phyloP scores from a whole-genome alignment of 2,329 filamentous ascomycete genomes.

The Sporothrix sp. region DNA sequence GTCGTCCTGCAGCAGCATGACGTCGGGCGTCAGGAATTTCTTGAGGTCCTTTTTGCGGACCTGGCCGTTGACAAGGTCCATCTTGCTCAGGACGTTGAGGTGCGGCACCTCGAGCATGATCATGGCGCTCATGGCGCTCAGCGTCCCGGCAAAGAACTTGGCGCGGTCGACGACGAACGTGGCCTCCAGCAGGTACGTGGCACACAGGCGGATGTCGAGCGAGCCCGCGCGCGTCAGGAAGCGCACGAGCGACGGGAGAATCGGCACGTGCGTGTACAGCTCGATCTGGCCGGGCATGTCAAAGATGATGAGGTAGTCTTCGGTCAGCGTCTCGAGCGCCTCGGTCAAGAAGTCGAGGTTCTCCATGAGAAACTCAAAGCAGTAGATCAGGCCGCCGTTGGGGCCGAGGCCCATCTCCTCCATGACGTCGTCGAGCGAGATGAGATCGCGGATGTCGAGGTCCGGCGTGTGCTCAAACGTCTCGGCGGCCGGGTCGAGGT shows the following conservation, averaged over 20 bases:
- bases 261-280: slow-evolving; percentile 92
- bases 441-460: slow-evolving; percentile 90
- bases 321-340: slow-evolving; percentile 72
- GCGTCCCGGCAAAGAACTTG: slow-evolving; percentile 93
- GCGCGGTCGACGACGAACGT: slow-evolving; percentile 92
- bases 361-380: slow-evolving; percentile 90
- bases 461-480: slow-evolving; percentile 85
- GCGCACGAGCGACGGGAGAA: slow-evolving; percentile 74
- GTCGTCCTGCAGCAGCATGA: slow-evolving; percentile 71
- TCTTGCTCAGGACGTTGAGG: slow-evolving; percentile 93
- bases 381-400: slow-evolving; percentile 90
- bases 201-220: slow-evolving; percentile 84
- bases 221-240: slow-evolving; percentile 70
- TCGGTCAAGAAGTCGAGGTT: slow-evolving; percentile 89
- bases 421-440: slow-evolving; percentile 92
- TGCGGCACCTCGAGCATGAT: slow-evolving; percentile 96
- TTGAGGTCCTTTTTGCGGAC: slow-evolving; percentile 81
- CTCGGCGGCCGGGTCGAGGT: slow-evolving; percentile 94
- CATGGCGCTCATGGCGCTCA: slow-evolving; percentile 98
- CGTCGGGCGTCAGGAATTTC: slow-evolving; percentile 80
- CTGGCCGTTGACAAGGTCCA: slow-evolving; percentile 90
- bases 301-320: slow-evolving; percentile 95
- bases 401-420: slow-evolving; percentile 85
- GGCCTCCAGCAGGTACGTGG: slow-evolving; percentile 87
- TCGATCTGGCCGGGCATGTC: slow-evolving; percentile 99